A percentile compares a stretch with the other conserved stretches of the same genome.
These are phyloP conservation scores for Penicillium polonicum DNA, from an alignment of 2,329 filamentous ascomycete genomes.

Conservation along the genomic window DNA sequence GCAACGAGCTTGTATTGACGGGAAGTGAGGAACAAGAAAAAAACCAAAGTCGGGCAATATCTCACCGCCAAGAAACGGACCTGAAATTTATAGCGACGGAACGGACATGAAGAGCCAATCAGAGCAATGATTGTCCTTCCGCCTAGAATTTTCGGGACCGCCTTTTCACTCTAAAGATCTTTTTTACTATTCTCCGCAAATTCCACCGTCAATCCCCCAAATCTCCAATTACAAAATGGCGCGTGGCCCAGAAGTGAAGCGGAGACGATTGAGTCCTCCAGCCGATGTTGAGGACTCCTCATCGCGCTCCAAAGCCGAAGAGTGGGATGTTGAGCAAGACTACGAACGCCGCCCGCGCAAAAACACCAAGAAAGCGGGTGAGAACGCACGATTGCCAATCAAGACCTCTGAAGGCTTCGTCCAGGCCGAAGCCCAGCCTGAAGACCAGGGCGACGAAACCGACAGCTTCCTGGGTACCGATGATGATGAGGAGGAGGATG, in stretches of 20 bases:
- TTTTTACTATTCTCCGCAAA: conserved; percentile 14
- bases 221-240: conserved; percentile 42
- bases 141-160: conserved; percentile 11
- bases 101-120: conserved; percentile 13
- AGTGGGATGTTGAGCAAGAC: conserved; percentile 89
- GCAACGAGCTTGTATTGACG: conserved; percentile 2
- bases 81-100: conserved; percentile 14
- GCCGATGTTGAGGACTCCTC: conserved; percentile 35
- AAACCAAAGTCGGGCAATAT: conserved; percentile 8
- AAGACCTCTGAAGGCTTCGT: conserved; percentile 77
- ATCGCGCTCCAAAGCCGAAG: conserved; percentile 48
- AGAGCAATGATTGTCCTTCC: background rate
- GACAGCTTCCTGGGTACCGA: conserved; percentile 64
- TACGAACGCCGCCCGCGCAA: conserved; percentile 82
- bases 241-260: conserved; percentile 48
- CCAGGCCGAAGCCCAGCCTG: conserved; percentile 56
- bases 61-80: conserved; percentile 5
- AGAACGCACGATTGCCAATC: conserved; percentile 76
- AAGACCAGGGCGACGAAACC: conserved; percentile 53
- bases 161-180: conserved; percentile 6
- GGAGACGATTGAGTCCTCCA: conserved; percentile 52
- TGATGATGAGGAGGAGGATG: conserved; percentile 55
- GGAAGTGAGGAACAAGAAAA: conserved; percentile 10
- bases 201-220: conserved; percentile 3
- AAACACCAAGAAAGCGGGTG: conserved; percentile 68